A percentile compares a stretch with the other conserved stretches of the same genome.
Evolutionary conservation across 129 eudicot species (phyloP).

Genomic region (Arctium minus): DNA sequence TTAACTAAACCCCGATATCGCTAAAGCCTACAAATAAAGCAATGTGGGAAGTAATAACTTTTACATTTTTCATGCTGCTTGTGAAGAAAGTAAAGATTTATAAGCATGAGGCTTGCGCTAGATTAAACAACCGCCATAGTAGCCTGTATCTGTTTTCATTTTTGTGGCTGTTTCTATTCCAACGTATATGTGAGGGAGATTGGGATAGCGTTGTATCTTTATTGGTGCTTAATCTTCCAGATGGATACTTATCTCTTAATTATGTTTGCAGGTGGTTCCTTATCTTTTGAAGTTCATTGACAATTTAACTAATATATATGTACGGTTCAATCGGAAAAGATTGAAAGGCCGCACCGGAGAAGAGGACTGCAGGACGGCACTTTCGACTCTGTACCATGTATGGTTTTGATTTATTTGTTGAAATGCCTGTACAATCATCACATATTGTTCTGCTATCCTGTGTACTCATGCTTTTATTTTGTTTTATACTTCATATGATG

Average conservation of each 20-base stretch:
- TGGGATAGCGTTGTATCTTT: background rate
- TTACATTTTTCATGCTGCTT: background rate
- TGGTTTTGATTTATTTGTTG: conserved; percentile 1
- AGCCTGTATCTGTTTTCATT: background rate
- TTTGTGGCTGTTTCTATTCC: background rate
- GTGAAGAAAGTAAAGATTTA: background rate
- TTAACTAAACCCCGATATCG: no score
- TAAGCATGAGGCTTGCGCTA: background rate
- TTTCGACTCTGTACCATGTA: conserved; percentile 86
- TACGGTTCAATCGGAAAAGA: conserved; percentile 83
- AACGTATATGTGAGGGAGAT: background rate
- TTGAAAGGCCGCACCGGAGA: conserved; percentile 89
- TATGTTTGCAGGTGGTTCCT: conserved; percentile 72
- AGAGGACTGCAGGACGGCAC: conserved; percentile 85
- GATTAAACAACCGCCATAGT: background rate
- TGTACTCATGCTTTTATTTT: background rate
- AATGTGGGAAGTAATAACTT: no score
- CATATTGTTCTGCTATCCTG: background rate
- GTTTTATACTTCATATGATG: background rate
- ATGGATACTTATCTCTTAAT: background rate
- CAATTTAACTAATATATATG: conserved; percentile 76
- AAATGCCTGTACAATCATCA: background rate
- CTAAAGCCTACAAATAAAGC: no score
- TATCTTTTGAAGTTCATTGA: conserved; percentile 72
- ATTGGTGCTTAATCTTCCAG: background rate